Percentiles rank a stretch among this genome's conserved stretches.
These are phyloP conservation scores for Lasiodiplodia theobromae DNA, from an alignment of 2,329 filamentous ascomycete species.

Conservation along the genomic window DNA sequence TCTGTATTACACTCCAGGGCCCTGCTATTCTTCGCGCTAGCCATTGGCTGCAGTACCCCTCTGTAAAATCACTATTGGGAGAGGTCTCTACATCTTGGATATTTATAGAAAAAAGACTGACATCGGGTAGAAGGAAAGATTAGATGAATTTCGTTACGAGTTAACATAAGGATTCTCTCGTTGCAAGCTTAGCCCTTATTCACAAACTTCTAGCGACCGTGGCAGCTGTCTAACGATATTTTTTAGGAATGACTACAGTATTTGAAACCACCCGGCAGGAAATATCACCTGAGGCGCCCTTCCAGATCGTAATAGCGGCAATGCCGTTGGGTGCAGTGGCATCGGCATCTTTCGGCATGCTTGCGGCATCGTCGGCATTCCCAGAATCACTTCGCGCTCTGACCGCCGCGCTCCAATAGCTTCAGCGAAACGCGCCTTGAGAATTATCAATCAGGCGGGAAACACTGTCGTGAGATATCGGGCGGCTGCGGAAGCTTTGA, in stretches of 20 bases:
- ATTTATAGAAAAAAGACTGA: no score
- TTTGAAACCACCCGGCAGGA: background rate
- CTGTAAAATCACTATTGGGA: no score
- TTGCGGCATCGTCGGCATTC: conserved; percentile 8
- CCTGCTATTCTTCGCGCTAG: no score
- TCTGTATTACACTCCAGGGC: no score
- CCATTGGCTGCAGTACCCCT: no score
- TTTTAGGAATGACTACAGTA: background rate
- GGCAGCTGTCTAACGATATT: background rate
- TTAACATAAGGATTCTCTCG: no score
- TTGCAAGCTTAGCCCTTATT: no score
- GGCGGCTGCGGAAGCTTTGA: no score
- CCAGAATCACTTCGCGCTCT: background rate
- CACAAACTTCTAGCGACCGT: no score
- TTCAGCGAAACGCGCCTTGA: background rate
- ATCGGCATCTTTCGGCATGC: conserved; percentile 18
- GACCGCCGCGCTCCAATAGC: background rate
- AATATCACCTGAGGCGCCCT: conserved; percentile 5
- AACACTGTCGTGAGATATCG: background rate
- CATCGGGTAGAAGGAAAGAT: no score
- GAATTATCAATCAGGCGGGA: background rate
- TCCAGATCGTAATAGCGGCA: background rate
- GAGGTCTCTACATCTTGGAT: no score
- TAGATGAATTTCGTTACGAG: no score
- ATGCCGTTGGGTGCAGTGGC: background rate